Base-by-base conservation (phyloP, 139 green algal species). In the Coccomyxa sp. region DNA sequence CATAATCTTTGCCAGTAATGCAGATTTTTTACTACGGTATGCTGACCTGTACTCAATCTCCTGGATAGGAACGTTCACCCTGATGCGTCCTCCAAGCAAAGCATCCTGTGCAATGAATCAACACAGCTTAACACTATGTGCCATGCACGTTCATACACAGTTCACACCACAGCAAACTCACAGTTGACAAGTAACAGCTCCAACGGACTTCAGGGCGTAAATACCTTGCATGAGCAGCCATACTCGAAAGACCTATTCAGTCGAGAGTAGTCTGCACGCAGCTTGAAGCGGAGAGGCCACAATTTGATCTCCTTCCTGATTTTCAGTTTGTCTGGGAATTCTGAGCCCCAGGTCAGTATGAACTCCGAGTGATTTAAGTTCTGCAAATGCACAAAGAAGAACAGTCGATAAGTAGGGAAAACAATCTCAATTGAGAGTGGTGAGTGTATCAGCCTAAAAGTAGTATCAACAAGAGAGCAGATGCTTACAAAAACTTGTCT, bases 211-310 rank as follows among this genome's bases (percentile, higher is more conserved):
- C 3, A 30, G 66, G 3, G 66, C 10, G 21, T 30, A 74, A 71
- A 4, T 23, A 74, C 88, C 45, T 79, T 80, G 82, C 88, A 91
- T 27, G 82, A 85, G 38, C 83, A 66, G 23, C 88, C 88, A 68
- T 91, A 91, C 30, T 67, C 68, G 32, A 91, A 91, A 16, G 80
- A 68, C 25, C 80, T 76, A 13, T 79, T 85, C 16, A 32, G 45
- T 12, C 87, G 89, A 71, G 84, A 71, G 28, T 91, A 91, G 71
- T 91, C 84, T 11, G 85, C 82, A 77, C 85, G 81, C 80, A 67
- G 60, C 13, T 28, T 51, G 75, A 82, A 82, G 28, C 60, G n/a
- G 15, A 77, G n/a, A 4, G 66, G 76, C 63, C 76, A 87, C 7
- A 77, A 3, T 51, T 57, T 45, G 79, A 77, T 45, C 71, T 75